These are phyloP conservation scores for Ploettnerulaceae sp. DNA, from an alignment of 2,329 filamentous ascomycete species.

Conservation along the genomic window DNA sequence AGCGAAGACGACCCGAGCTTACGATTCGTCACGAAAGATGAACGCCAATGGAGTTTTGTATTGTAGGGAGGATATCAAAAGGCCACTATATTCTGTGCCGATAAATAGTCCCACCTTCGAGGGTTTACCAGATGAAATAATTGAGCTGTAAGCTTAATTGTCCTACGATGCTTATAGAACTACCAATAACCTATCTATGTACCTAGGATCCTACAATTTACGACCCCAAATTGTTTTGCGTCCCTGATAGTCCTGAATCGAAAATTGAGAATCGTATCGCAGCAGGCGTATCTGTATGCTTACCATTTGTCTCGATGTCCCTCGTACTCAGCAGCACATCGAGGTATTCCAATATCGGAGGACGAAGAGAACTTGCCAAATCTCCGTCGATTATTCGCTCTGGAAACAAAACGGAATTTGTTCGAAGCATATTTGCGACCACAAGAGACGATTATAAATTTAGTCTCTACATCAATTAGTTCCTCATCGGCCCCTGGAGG, in stretches of 20 bases:
- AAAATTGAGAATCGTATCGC: slow-evolving; percentile 60
- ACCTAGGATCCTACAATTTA: slow-evolving; percentile 53
- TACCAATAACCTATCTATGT: slow-evolving; percentile 16
- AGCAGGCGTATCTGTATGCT: slow-evolving; percentile 58
- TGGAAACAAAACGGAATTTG: slow-evolving; percentile 69
- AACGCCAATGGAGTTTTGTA: slow-evolving; percentile 4
- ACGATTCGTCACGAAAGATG: slow-evolving; percentile 7
- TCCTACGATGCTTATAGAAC: slow-evolving; percentile 5
- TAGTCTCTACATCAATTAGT: slow-evolving; percentile 79
- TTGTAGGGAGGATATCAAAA: slow-evolving; percentile 14
- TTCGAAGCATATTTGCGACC: slow-evolving; percentile 74
- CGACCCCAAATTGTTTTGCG: slow-evolving; percentile 60
- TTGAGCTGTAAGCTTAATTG: slow-evolving; percentile 54
- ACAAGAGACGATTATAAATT: slow-evolving; percentile 64
- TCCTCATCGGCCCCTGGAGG: slow-evolving; percentile 76
- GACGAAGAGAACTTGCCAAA: slow-evolving; percentile 49
- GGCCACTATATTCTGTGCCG: not conserved
- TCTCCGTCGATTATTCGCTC: slow-evolving; percentile 62
- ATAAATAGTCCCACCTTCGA: slow-evolving; percentile 39
- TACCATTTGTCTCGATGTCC: slow-evolving; percentile 58
- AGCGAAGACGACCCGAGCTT: not conserved
- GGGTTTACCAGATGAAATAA: slow-evolving; percentile 62
- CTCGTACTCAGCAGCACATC: slow-evolving; percentile 51
- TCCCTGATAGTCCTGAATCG: slow-evolving; percentile 61
- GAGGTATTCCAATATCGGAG: slow-evolving; percentile 28